These are phyloP conservation scores for Gracilaria domingensis DNA, from an alignment of 23 red algal genomes.

Conservation along the genomic window DNA sequence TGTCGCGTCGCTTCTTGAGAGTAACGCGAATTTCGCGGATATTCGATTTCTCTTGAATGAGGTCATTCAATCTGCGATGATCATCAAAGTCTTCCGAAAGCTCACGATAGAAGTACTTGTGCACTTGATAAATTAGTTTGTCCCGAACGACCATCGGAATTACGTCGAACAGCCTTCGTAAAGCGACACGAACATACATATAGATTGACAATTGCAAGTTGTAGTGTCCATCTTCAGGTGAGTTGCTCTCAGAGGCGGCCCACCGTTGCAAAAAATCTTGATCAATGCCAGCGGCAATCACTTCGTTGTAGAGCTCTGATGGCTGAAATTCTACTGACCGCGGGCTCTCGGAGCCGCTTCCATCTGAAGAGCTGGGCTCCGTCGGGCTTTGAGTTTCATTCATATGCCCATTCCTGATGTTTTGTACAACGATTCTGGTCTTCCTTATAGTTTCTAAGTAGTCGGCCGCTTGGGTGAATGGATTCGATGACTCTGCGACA, in stretches of 20 bases:
- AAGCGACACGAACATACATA: conserved; percentile 8
- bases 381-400: neutral
- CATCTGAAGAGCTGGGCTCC: neutral
- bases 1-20: neutral
- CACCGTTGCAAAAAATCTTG: neutral
- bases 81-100: neutral
- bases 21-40: neutral
- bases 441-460: neutral
- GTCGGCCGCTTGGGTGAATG: neutral
- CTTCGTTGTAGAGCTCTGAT: neutral
- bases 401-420: neutral
- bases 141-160: conserved; percentile 25
- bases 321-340: neutral
- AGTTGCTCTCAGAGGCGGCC: neutral
- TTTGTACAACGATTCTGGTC: neutral
- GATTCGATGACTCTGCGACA: neutral
- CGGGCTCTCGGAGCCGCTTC: neutral
- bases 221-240: neutral
- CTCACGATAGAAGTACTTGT: neutral
- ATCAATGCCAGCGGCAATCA: neutral
- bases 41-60: neutral
- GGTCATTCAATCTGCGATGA: neutral
- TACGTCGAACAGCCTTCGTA: neutral
- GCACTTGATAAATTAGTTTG: conserved; percentile 16
- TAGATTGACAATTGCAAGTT: conserved; percentile 46